A percentile compares a stretch with the other conserved stretches of the same genome.
Conservation (phyloP, 768 basidiomycete species). For the Phanerodontia chrysosporium region DNA sequence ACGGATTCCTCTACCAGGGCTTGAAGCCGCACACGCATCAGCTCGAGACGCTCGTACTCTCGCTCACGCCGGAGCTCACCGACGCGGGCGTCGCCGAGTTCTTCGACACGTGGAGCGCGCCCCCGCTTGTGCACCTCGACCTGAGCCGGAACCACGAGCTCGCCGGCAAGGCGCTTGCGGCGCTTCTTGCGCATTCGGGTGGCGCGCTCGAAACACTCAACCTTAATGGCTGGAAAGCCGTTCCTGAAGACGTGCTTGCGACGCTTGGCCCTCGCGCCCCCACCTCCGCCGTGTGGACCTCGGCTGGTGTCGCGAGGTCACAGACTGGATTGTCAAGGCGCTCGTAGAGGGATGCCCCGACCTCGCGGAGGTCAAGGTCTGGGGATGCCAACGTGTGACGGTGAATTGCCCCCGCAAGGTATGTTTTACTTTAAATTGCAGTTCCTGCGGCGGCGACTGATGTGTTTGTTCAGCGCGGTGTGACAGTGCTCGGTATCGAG, state of each 20-base stretch:
- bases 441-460: neutral
- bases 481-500: constrained; percentile 1
- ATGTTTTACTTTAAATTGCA: neutral
- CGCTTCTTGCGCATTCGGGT: constrained; percentile 69
- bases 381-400: constrained; percentile 49
- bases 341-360: constrained; percentile 45
- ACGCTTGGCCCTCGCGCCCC: constrained; percentile 29
- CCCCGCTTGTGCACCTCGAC: constrained; percentile 45
- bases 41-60: constrained; percentile 52
- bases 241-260: constrained; percentile 43
- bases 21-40: constrained; percentile 43
- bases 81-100: constrained; percentile 67
- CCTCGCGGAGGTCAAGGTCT: constrained; percentile 46
- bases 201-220: constrained; percentile 50
- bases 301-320: constrained; percentile 79
- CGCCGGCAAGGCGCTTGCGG: constrained; percentile 47
- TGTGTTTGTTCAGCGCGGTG: neutral
- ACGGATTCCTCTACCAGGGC: constrained; percentile 56
- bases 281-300: constrained; percentile 64
- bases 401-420: constrained; percentile 47
- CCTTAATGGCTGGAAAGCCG: constrained; percentile 75
- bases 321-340: constrained; percentile 77
- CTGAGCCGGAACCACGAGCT: constrained; percentile 61
- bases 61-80: constrained; percentile 56
- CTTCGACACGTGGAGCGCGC: constrained; percentile 54